Percentiles rank a stretch among this genome's conserved stretches.
These are phyloP conservation scores for Hemileccinum impolitum DNA, from an alignment of 768 basidiomycete species.

Conservation along the genomic window DNA sequence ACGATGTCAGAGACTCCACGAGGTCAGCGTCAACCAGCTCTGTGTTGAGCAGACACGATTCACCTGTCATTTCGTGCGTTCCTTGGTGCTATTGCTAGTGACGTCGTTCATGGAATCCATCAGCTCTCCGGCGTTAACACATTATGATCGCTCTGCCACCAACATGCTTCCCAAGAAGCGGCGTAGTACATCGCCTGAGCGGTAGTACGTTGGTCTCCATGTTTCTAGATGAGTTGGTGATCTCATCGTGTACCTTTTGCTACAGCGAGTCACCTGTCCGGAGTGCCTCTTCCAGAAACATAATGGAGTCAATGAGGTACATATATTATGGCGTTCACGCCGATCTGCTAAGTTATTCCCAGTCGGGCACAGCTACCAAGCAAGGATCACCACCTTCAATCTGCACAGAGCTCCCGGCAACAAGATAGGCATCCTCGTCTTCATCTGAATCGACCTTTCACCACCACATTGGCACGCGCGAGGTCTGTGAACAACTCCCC, in stretches of 20 bases:
- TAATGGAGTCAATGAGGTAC: conserved; percentile 30
- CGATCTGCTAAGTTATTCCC: conserved; percentile 8
- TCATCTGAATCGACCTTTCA: conserved; percentile 8
- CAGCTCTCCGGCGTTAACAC: conserved; percentile 30
- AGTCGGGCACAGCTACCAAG: conserved; percentile 25
- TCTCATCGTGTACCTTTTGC: conserved; percentile 11
- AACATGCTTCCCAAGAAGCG: conserved; percentile 32
- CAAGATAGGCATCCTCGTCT: conserved; percentile 9
- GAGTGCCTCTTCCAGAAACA: conserved; percentile 13
- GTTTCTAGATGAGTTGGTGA: neutral
- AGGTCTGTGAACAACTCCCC: conserved; percentile 17
- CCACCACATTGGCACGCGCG: conserved; percentile 9
- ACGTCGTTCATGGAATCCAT: conserved; percentile 13
- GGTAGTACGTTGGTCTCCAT: conserved; percentile 18
- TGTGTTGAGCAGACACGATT: conserved; percentile 27
- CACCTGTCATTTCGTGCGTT: conserved; percentile 31
- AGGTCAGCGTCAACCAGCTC: conserved; percentile 32
- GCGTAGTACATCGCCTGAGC: conserved; percentile 31
- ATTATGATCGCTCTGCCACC: conserved; percentile 26
- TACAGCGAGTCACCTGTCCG: conserved; percentile 15
- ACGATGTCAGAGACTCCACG: conserved; percentile 31
- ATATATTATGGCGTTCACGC: neutral
- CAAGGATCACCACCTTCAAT: conserved; percentile 10
- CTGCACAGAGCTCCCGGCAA: conserved; percentile 11
- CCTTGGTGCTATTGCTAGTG: conserved; percentile 12